Evolutionary conservation across 1,284 basidiomycete species (phyloP), one percentile per base, ranked within the genome.

Genomic region (Rhodofomes roseus): DNA sequence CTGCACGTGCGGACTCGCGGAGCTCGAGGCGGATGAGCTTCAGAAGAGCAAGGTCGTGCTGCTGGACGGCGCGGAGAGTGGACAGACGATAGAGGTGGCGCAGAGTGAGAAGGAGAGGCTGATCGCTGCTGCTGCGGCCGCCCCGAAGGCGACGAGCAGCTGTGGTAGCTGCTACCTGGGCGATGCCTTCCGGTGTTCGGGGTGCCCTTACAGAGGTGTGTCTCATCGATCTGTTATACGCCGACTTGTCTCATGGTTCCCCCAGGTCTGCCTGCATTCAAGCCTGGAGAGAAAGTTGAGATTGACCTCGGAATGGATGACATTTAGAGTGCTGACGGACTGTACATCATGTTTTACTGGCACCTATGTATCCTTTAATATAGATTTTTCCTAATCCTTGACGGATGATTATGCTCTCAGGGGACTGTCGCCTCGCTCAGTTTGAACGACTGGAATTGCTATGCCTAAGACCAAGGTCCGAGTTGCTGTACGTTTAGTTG

Each of bases 151-250:
- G 66, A 98, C 95, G 53, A 95, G 92, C 71, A 95, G 93, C 69
- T 99, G 96, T 77, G 96, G 95, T n/a, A 97, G 83, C 75, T 99
- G 96, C 79, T 98, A 95, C 80, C 79, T 99, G 55, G 97, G 96
- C 11, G 96, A 99, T 75, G 97, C 96, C 1, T 99, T 99, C 79
- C 81, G 96, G 66, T 99, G 96, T 75, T 90, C 88, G 20, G 87
- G 92, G 60, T 99, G 96, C 74, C 97, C 96, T 29, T 99, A 98
- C 75, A 81, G 95, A 53, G 96, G 95, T 96, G 66, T 66, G 89
- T 83, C 31, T 52, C 56, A 22, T 11, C 60, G 56, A 36, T 46
- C 20, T 57, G 40, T 54, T 61, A 54, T 36, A 5, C 31, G 31
- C 5, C 40, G 44, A 50, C 51, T 29, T 46, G 31, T 43, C 39